Evolutionary conservation across 352 stramenopile species (phyloP).

Genomic region (Phytopythium cucurbitacearum): DNA sequence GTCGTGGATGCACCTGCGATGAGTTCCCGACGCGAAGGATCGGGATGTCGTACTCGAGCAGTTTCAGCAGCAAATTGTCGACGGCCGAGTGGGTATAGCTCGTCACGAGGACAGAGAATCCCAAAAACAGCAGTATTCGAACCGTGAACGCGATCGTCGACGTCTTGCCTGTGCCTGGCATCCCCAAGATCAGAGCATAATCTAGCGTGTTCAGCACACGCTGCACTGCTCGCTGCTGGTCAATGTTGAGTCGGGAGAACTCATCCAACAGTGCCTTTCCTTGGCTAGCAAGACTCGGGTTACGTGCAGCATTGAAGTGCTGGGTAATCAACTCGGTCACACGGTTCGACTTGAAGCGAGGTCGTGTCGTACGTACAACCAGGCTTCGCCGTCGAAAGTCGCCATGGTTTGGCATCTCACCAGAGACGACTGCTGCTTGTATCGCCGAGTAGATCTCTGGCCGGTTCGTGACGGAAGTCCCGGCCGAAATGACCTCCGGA

Average conservation of each 20-base stretch:
- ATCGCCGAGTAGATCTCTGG: slow-evolving; percentile 30
- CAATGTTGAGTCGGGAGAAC: slow-evolving; percentile 65
- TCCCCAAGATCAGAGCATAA: slow-evolving; percentile 93
- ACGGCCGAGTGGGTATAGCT: slow-evolving; percentile 98
- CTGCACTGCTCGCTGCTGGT: slow-evolving; percentile 67
- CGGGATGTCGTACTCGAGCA: slow-evolving; percentile 57
- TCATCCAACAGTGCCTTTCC: slow-evolving; percentile 34
- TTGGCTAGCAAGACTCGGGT: slow-evolving; percentile 8
- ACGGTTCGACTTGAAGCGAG: slow-evolving; percentile 49
- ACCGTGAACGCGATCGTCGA: slow-evolving; percentile 95
- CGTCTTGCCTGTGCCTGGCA: slow-evolving; percentile 96
- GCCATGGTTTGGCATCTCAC: slow-evolving; percentile 22
- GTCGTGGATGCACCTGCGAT: slow-evolving; percentile 61
- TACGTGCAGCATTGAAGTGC: slow-evolving; percentile 10
- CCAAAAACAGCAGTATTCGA: slow-evolving; percentile 86
- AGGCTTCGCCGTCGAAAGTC: slow-evolving; percentile 52
- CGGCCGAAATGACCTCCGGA: slow-evolving; percentile 35
- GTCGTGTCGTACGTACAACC: slow-evolving; percentile 56
- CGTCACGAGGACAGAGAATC: slow-evolving; percentile 94
- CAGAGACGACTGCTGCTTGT: slow-evolving; percentile 6
- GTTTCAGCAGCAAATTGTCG: slow-evolving; percentile 96
- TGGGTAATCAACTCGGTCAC: slow-evolving; percentile 40
- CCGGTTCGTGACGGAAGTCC: slow-evolving; percentile 23
- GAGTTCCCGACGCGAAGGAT: slow-evolving; percentile 77
- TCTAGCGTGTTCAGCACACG: slow-evolving; percentile 89